Evolutionary conservation across 208 protist genomes (phyloP).

Genomic region (Acanthamoeba culbertsoni): DNA sequence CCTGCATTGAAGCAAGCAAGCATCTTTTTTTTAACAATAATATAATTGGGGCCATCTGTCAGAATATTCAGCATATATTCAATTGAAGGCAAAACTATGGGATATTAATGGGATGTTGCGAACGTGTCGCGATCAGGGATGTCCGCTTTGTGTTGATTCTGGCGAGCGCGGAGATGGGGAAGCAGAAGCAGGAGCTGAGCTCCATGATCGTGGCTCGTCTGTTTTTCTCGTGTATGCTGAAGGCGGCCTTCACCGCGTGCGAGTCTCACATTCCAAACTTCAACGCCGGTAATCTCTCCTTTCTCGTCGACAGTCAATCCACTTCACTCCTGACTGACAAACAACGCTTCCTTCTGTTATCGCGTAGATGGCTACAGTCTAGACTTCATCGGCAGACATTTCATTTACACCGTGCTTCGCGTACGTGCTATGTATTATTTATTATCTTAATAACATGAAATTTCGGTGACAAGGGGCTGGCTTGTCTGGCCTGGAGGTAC

Average conservation of each 20-base stretch:
- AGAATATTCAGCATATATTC: no score
- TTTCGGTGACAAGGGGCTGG: background rate
- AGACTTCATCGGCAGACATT: background rate
- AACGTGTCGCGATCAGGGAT: background rate
- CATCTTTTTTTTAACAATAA: no score
- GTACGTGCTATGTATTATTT: background rate
- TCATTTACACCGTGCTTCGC: background rate
- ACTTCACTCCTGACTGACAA: background rate
- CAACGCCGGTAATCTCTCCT: background rate
- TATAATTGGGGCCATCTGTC: no score
- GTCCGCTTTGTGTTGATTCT: background rate
- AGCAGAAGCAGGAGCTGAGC: background rate
- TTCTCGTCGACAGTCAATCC: background rate
- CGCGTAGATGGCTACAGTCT: background rate
- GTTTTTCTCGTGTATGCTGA: slow-evolving; percentile 10
- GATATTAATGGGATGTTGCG: background rate
- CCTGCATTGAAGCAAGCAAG: no score
- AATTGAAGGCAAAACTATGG: no score
- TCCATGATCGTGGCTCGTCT: background rate
- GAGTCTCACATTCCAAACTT: background rate
- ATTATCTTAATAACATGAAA: background rate
- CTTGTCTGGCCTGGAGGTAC: background rate
- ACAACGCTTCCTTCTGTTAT: background rate
- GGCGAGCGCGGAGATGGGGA: background rate
- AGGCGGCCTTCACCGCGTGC: background rate